phyloP scores from a whole-genome alignment of 208 protist species.

The Crithidia brevicula region DNA sequence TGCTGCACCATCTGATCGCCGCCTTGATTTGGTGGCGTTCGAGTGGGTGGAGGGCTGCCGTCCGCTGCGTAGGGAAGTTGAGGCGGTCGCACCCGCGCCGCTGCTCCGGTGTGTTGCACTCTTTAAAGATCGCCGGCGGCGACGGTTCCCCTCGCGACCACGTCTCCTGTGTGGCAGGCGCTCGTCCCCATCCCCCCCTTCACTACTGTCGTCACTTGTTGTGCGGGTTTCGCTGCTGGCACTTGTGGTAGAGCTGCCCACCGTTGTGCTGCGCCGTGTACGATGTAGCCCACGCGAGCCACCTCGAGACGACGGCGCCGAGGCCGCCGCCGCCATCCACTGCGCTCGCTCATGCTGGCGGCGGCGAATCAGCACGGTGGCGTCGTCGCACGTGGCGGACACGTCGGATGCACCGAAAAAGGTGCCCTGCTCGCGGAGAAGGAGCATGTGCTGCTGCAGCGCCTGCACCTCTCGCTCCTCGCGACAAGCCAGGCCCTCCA shows the following conservation, averaged over 20 bases:
- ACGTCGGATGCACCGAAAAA: constrained; percentile 40
- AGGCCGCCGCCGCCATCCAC: constrained; percentile 35
- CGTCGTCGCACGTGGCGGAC: constrained; percentile 44
- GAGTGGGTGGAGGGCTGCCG: no score
- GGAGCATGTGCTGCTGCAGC: constrained; percentile 71
- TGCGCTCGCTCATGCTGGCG: constrained; percentile 36
- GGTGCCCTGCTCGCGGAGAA: constrained; percentile 26
- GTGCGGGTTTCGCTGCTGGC: constrained; percentile 29
- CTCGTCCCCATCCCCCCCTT: not conserved
- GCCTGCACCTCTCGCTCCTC: constrained; percentile 57
- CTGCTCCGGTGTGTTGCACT: not conserved
- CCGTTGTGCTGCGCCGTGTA: not conserved
- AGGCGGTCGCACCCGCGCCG: constrained; percentile 1
- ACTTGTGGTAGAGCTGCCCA: constrained; percentile 19
- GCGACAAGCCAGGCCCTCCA: constrained; percentile 28
- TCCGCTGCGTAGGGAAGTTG: constrained; percentile 10
- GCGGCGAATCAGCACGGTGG: constrained; percentile 31
- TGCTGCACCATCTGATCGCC: no score
- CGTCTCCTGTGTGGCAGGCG: not conserved
- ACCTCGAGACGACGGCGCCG: not conserved
- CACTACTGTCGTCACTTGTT: not conserved
- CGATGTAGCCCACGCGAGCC: not conserved
- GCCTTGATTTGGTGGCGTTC: no score
- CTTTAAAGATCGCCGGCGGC: not conserved
- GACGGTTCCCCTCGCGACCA: not conserved